Evolutionary conservation across 345 rosid genomes (phyloP).

Genomic region (Crucihimalaya himalaica): DNA sequence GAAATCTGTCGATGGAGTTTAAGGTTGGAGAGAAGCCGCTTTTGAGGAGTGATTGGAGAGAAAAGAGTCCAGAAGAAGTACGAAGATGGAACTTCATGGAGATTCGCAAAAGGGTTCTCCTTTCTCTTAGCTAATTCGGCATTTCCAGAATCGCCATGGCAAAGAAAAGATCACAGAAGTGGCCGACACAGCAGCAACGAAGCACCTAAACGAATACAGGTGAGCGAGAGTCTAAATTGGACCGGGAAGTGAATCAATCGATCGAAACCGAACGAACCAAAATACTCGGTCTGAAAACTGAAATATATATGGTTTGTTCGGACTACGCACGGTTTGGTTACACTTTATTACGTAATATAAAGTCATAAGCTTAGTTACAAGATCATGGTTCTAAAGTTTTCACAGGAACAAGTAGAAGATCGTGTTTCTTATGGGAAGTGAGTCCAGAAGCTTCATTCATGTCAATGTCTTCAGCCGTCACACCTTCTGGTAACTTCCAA

Average conservation of each 20-base stretch:
- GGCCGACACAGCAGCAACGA: conserved; percentile 2
- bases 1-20: conserved; percentile 28
- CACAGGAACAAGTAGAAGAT: conserved; percentile 36
- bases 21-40: conserved; percentile 39
- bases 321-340: too few species aligned
- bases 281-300: too few species aligned
- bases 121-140: conserved; percentile 5
- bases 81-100: conserved; percentile 30
- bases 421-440: conserved; percentile 27
- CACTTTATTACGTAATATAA: too few species aligned
- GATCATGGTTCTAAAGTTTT: conserved; percentile 5
- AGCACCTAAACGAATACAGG: too few species aligned
- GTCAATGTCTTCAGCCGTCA: conserved; percentile 12
- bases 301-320: too few species aligned
- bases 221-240: too few species aligned
- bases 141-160: conserved; percentile 7
- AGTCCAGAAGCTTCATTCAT: conserved; percentile 39
- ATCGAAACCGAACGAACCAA: too few species aligned
- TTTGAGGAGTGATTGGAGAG: conserved; percentile 38
- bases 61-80: conserved; percentile 28
- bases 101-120: not conserved
- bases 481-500: conserved; percentile 43
- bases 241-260: too few species aligned
- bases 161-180: conserved; percentile 1
- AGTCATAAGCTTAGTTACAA: not conserved